phyloP scores from a whole-genome alignment of 257 asterid genomes.

The Verbena officinalis region DNA sequence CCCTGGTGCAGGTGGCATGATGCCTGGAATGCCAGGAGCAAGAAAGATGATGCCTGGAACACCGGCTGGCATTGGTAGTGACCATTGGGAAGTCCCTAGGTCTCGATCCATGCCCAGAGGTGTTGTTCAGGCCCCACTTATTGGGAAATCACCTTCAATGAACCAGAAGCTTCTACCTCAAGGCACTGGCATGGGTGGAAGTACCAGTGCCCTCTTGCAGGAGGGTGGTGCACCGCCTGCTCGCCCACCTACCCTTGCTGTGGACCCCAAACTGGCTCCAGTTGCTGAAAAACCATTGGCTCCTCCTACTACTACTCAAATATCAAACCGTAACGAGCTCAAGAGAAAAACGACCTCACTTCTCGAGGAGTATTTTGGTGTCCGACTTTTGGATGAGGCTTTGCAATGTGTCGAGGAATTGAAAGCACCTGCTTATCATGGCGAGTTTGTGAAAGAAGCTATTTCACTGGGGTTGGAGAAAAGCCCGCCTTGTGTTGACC shows the following conservation, averaged over 20 bases:
- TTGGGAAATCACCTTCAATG: slow-evolving; percentile 58
- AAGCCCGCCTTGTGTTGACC: slow-evolving; percentile 73
- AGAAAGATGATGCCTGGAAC: slow-evolving; percentile 90
- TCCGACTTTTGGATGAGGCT: slow-evolving; percentile 79
- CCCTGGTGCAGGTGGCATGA: slow-evolving; percentile 92
- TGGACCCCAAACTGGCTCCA: slow-evolving; percentile 44
- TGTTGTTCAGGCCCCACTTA: slow-evolving; percentile 55
- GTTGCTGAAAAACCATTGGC: slow-evolving; percentile 45
- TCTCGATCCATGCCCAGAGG: slow-evolving; percentile 83
- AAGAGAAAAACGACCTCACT: slow-evolving; percentile 71
- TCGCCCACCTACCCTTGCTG: slow-evolving; percentile 37
- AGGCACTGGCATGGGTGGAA: slow-evolving; percentile 66
- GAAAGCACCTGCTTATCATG: slow-evolving; percentile 77
- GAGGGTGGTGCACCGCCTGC: slow-evolving; percentile 55
- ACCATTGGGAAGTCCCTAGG: slow-evolving; percentile 89
- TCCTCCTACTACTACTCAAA: slow-evolving; percentile 42
- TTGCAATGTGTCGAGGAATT: slow-evolving; percentile 81
- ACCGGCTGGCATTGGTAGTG: slow-evolving; percentile 79
- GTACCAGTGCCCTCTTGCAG: slow-evolving; percentile 80
- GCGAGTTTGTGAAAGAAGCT: slow-evolving; percentile 86
- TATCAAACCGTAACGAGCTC: slow-evolving; percentile 47
- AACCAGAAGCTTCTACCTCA: slow-evolving; percentile 73
- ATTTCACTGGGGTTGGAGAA: slow-evolving; percentile 76
- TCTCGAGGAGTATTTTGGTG: slow-evolving; percentile 77
- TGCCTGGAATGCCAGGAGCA: slow-evolving; percentile 98